Conservation (phyloP, 345 rosid species). For the Crucihimalaya himalaica region DNA sequence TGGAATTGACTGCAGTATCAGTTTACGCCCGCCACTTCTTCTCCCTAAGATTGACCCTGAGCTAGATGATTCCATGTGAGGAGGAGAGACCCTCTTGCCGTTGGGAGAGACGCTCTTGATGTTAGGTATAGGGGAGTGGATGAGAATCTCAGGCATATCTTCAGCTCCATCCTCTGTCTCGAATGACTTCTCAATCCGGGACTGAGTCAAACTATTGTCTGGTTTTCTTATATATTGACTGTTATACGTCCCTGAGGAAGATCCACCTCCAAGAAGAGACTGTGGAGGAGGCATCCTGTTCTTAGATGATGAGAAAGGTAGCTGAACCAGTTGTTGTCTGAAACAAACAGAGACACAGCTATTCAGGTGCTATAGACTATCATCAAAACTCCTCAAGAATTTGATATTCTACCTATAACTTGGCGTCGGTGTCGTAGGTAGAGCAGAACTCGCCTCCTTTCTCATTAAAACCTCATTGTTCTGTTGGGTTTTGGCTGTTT, state of each 20-base stretch:
- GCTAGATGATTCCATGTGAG: slow-evolving; percentile 51
- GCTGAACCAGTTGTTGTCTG: slow-evolving; percentile 59
- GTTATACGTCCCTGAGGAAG: slow-evolving; percentile 27
- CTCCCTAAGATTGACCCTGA: slow-evolving; percentile 59
- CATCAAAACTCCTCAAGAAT: neutral
- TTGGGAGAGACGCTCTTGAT: slow-evolving; percentile 76
- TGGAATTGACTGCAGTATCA: slow-evolving; percentile 87
- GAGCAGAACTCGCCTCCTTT: slow-evolving; percentile 53
- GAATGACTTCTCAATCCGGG: slow-evolving; percentile 41
- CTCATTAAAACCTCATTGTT: slow-evolving; percentile 50
- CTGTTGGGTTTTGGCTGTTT: slow-evolving; percentile 42
- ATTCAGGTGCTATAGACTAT: slow-evolving; percentile 6
- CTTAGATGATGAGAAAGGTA: slow-evolving; percentile 70
- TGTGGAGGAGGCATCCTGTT: slow-evolving; percentile 57
- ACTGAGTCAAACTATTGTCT: slow-evolving; percentile 48
- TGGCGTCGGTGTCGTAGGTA: slow-evolving; percentile 61
- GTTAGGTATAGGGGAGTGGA: slow-evolving; percentile 41
- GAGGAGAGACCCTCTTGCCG: slow-evolving; percentile 93
- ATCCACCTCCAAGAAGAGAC: slow-evolving; percentile 38
- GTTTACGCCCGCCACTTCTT: slow-evolving; percentile 74
- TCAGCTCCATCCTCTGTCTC: slow-evolving; percentile 52
- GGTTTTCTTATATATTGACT: slow-evolving; percentile 37
- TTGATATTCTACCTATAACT: slow-evolving; percentile 58
- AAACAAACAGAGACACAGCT: slow-evolving; percentile 1
- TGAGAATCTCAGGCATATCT: slow-evolving; percentile 66